Conservation (phyloP, 805 yeast species). For the Wickerhamiella bombiphila region DNA sequence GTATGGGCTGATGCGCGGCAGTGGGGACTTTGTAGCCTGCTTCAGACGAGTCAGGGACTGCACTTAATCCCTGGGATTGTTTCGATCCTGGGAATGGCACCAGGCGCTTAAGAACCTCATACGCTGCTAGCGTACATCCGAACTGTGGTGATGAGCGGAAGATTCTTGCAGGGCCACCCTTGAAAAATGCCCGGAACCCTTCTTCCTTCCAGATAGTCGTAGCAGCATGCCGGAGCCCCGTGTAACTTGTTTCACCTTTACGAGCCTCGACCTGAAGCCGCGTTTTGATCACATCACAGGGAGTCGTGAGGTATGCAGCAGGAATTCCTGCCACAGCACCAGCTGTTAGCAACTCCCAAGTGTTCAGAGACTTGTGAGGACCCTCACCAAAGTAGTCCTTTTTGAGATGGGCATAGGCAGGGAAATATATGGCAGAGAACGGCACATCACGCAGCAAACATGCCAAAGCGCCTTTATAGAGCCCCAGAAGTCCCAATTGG, state of each 20-base stretch:
- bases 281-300: slow-evolving; percentile 92
- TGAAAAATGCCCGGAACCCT: slow-evolving; percentile 75
- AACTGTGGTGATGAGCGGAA: slow-evolving; percentile 94
- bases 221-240: slow-evolving; percentile 66
- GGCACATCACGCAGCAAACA: slow-evolving; percentile 92
- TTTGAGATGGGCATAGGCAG: slow-evolving; percentile 88
- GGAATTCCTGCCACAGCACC: slow-evolving; percentile 98
- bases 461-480: slow-evolving; percentile 84
- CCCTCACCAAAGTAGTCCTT: slow-evolving; percentile 69
- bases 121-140: slow-evolving; percentile 95
- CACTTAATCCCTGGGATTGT: no score
- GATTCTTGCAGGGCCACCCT: slow-evolving; percentile 92
- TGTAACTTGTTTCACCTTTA: slow-evolving; percentile 61
- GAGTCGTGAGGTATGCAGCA: slow-evolving; percentile 91
- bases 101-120: slow-evolving; percentile 70
- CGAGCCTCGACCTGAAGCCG: slow-evolving; percentile 77
- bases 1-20: slow-evolving; percentile 17
- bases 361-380: slow-evolving; percentile 53
- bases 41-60: slow-evolving; percentile 25
- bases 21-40: slow-evolving; percentile 31
- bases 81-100: slow-evolving; percentile 46
- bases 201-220: slow-evolving; percentile 63
- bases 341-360: slow-evolving; percentile 70
- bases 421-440: slow-evolving; percentile 92
- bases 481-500: slow-evolving; percentile 67